Evolutionary conservation across 2,329 filamentous ascomycete species (phyloP).

Genomic region (Verticillium tricorpus): DNA sequence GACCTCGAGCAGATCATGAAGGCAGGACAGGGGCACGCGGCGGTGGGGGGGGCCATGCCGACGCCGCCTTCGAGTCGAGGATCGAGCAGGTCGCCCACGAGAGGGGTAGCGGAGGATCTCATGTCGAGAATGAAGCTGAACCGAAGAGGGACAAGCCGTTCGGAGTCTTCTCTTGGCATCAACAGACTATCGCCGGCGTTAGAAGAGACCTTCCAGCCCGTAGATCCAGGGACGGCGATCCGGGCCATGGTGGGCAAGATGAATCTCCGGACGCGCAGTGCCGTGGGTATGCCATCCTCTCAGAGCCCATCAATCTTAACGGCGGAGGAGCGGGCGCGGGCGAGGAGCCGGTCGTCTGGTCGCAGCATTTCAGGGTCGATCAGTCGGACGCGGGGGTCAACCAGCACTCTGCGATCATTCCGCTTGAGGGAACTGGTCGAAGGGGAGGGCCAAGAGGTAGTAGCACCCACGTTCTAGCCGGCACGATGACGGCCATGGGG

Average conservation of each 20-base stretch:
- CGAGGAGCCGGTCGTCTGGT: conserved; percentile 2
- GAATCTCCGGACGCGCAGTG: conserved; percentile 23
- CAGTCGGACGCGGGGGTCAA: conserved; percentile 10
- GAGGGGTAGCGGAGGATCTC: conserved; percentile 6
- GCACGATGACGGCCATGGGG: neutral
- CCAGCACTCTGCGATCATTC: conserved; percentile 17
- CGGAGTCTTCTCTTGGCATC: conserved; percentile 5
- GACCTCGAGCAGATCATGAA: conserved; percentile 25
- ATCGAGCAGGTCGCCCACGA: conserved; percentile 22
- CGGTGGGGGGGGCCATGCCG: conserved; percentile 2
- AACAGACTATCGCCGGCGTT: neutral
- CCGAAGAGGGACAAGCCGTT: conserved; percentile 11
- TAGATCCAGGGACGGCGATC: conserved; percentile 22
- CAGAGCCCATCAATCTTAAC: neutral
- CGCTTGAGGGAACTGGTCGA: conserved; percentile 14
- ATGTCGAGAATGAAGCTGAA: conserved; percentile 10
- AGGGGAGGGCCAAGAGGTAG: conserved; percentile 3
- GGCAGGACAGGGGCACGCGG: conserved; percentile 14
- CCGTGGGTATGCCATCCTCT: conserved; percentile 14
- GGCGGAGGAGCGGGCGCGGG: neutral
- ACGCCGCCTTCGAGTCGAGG: conserved; percentile 29
- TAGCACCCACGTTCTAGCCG: neutral
- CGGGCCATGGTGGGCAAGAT: conserved; percentile 26
- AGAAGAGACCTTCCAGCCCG: conserved; percentile 17
- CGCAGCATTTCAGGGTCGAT: neutral